phyloP scores from a whole-genome alignment of 148 eudicot species.

The Talinum fruticosum region DNA sequence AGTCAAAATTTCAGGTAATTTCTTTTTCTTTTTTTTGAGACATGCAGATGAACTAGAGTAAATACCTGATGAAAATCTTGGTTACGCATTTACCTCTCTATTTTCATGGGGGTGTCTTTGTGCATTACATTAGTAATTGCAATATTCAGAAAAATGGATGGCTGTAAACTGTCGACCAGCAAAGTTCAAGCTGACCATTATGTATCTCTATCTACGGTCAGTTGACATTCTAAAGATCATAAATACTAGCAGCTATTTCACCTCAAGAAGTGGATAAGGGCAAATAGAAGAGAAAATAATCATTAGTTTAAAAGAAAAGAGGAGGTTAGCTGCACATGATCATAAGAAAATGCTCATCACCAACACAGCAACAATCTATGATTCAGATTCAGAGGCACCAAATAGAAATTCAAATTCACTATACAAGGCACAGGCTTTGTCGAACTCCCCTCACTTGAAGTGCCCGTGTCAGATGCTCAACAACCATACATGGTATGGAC shows the following conservation, averaged over 20 bases:
- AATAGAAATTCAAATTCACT: neutral
- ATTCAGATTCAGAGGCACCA: neutral
- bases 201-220: neutral
- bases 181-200: neutral
- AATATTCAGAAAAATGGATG: neutral
- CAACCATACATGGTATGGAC: neutral
- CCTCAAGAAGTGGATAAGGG: neutral
- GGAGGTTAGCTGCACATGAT: neutral
- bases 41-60: neutral
- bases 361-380: neutral
- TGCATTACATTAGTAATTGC: too few relatives aligned
- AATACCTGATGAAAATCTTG: neutral
- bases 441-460: neutral
- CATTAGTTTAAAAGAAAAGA: neutral
- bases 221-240: neutral
- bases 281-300: neutral
- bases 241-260: neutral
- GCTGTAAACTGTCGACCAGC: neutral
- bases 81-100: neutral
- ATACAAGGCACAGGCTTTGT: neutral
- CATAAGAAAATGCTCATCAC: neutral
- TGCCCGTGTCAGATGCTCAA: neutral
- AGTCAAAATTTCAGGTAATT: too few relatives aligned
- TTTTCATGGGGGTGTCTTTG: too few relatives aligned
- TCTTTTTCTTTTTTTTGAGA: too few relatives aligned